Conservation (phyloP, 106 monocot species). For the Hemerocallis citrina region DNA sequence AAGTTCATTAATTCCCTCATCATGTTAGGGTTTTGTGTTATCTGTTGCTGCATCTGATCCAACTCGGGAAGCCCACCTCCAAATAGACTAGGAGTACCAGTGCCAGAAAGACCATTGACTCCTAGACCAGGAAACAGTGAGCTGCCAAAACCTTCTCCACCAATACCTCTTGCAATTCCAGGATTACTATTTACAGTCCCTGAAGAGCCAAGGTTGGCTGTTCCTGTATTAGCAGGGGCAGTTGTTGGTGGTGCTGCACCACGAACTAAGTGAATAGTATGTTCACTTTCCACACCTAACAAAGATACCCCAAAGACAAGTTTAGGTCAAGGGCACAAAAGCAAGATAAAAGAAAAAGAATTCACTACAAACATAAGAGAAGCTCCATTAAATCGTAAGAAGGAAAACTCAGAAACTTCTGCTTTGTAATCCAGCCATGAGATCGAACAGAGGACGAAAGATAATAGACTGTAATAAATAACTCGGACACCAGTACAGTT, state of each 20-base stretch:
- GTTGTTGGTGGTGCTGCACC: conserved; percentile 38
- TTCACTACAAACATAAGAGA: background rate
- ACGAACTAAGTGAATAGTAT: conserved; percentile 92
- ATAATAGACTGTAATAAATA: too few species aligned
- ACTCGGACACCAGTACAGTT: too few species aligned
- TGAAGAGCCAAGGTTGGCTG: conserved; percentile 22
- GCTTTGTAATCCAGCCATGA: too few species aligned
- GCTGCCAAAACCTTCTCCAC: conserved; percentile 24
- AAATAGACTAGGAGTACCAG: conserved; percentile 33
- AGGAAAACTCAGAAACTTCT: too few species aligned
- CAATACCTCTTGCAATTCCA: conserved; percentile 6
- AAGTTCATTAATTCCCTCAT: conserved; percentile 91
- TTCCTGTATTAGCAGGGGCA: conserved; percentile 18
- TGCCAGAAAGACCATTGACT: conserved; percentile 28
- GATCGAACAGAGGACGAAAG: background rate
- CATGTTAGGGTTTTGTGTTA: conserved; percentile 85
- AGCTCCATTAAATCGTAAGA: background rate
- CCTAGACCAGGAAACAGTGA: too few species aligned
- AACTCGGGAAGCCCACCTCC: conserved; percentile 61
- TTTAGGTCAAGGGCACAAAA: too few species aligned
- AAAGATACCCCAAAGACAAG: background rate
- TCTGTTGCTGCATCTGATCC: conserved; percentile 75
- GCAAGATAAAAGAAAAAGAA: background rate
- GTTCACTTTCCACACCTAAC: conserved; percentile 74
- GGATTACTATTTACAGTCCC: conserved; percentile 8